Evolutionary conservation across 2,329 filamentous ascomycete genomes (phyloP).

Genomic region (Hypoxylon sp.): DNA sequence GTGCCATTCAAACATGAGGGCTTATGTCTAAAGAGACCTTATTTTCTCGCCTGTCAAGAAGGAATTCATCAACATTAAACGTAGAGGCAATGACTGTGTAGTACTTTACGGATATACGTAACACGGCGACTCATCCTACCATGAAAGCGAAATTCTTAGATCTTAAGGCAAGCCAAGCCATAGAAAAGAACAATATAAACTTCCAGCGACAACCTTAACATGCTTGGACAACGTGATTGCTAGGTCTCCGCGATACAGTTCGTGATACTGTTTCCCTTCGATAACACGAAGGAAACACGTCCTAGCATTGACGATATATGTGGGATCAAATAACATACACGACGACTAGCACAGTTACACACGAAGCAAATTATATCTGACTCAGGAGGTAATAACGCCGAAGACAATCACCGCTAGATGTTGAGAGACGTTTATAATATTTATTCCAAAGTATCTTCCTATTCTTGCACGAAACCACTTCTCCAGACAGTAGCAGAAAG

Average conservation of each 20-base stretch:
- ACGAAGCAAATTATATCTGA: neutral
- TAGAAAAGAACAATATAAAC: neutral
- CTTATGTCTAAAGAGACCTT: neutral
- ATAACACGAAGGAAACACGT: neutral
- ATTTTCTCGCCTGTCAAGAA: neutral
- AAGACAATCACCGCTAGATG: neutral
- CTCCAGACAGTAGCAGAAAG: neutral
- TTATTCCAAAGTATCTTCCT: neutral
- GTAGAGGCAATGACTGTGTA: neutral
- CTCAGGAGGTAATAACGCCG: neutral
- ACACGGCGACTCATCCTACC: neutral
- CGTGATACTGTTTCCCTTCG: neutral
- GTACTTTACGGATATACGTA: neutral
- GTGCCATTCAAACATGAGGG: neutral
- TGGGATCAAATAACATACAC: neutral
- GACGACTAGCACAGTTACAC: neutral
- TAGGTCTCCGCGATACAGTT: neutral
- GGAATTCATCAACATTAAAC: neutral
- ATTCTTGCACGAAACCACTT: neutral
- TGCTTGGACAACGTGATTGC: neutral
- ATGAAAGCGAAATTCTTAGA: neutral
- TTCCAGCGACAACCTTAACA: neutral
- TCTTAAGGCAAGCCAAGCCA: neutral
- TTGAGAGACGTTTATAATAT: neutral
- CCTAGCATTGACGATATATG: neutral